Evolutionary conservation across 2,329 filamentous ascomycete species (phyloP).

Genomic region (Scolecobasidium constrictum): DNA sequence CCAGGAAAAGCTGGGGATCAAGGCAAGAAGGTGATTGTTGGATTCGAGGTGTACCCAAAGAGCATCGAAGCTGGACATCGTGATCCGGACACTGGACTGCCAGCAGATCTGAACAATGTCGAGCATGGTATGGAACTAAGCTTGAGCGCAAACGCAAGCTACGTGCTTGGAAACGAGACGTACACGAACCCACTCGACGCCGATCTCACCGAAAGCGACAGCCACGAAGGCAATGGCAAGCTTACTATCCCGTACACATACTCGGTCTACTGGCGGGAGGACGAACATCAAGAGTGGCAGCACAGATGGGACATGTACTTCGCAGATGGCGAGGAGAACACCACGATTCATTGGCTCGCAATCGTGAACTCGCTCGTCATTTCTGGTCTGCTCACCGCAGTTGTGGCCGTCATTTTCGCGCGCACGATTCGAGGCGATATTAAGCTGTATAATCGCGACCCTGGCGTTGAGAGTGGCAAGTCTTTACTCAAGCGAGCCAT

Average conservation of each 20-base stretch:
- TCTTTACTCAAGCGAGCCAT: conserved; percentile 39
- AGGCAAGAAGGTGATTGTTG: conserved; percentile 71
- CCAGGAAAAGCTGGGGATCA: conserved; percentile 56
- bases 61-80: conserved; percentile 57
- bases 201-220: conserved; percentile 39
- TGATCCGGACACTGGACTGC: conserved; percentile 51
- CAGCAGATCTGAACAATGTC: conserved; percentile 51
- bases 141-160: conserved; percentile 52
- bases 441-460: conserved; percentile 56
- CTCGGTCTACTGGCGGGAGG: conserved; percentile 81
- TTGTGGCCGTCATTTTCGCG: conserved; percentile 70
- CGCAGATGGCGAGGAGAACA: conserved; percentile 73
- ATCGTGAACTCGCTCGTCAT: conserved; percentile 83
- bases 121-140: conserved; percentile 58
- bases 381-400: conserved; percentile 63
- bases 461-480: conserved; percentile 55
- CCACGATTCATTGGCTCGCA: conserved; percentile 76
- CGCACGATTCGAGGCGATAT: conserved; percentile 71
- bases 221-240: conserved; percentile 30
- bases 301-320: conserved; percentile 87
- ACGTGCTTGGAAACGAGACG: conserved; percentile 34
- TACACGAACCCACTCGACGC: conserved; percentile 39
- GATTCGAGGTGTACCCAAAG: conserved; percentile 84
- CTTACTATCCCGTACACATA: conserved; percentile 75
- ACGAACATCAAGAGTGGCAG: conserved; percentile 68